Base-by-base conservation (phyloP, 345 rosid genomes). In the Ceriops decandra region DNA sequence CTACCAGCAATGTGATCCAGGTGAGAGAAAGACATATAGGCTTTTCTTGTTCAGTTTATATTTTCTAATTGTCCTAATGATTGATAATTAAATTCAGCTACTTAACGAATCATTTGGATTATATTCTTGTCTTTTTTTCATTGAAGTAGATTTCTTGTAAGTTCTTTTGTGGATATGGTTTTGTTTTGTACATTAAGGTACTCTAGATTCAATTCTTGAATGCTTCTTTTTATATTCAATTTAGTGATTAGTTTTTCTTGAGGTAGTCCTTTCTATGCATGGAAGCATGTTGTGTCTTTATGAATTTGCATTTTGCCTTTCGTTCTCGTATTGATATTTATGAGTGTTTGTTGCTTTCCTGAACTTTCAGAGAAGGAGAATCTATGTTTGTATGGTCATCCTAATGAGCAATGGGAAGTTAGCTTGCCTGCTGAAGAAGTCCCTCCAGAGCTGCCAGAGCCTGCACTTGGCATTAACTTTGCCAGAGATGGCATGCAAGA, bases 381-480 rank as follows among this genome's bases (percentile, higher is more conserved):
- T 66, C 95, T 89, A 68, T 89, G 97, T 79, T 81, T 91, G 75
- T 91, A 87, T 81, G 95, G 95, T 51, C 75, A 70, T 72, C 95
- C 97, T 10, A 84, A 76, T 75, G 93, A 85, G 78, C 78, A 56
- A 26, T 91, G 97, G 97, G 91, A 91, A 82, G 95, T 91, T 36
- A 85, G 79, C 81, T 83, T 89, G 70, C 97, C 97, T 57, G 92
- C 88, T 79, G 95, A 88, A 75, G 95, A 91, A 79, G 93, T 91
- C 52, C 97, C 95, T 61, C 92, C 97, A 0, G 97, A 91, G 86
- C 86, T 91, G 46, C 97, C 97, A 3, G 97, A 91, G 75, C 97
- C 97, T 69, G 93, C 90, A 15, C 81, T 91, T 35, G 97, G 97
- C 66, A 91, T 91, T 70, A 91, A 91, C 82, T 87, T 91, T 71